These are phyloP conservation scores for Colletotrichum kahawae DNA, from an alignment of 2,329 filamentous ascomycete species.

Conservation along the genomic window DNA sequence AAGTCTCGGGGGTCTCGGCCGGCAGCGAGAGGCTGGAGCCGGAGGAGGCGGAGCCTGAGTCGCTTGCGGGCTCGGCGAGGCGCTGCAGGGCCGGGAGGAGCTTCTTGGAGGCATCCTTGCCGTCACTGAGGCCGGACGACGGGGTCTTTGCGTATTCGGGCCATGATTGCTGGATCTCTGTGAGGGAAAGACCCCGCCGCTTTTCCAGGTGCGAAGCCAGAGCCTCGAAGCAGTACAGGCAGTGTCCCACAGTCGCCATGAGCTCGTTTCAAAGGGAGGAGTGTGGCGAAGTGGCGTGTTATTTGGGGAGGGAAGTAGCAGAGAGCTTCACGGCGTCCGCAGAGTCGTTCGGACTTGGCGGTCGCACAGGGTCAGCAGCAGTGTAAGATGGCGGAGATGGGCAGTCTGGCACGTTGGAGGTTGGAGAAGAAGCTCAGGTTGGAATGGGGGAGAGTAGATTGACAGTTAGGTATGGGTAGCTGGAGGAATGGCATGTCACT, in stretches of 20 bases:
- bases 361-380: neutral
- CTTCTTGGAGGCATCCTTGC: constrained; percentile 34
- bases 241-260: constrained; percentile 89
- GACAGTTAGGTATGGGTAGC: neutral
- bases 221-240: constrained; percentile 90
- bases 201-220: constrained; percentile 77
- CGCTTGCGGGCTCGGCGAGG: constrained; percentile 35
- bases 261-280: constrained; percentile 9
- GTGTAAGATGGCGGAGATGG: neutral
- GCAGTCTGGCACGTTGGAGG: neutral
- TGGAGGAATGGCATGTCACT: neutral
- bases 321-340: constrained; percentile 10
- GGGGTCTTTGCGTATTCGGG: constrained; percentile 41
- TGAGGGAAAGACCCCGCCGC: constrained; percentile 70
- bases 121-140: constrained; percentile 13
- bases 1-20: constrained; percentile 48
- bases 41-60: constrained; percentile 36
- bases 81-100: constrained; percentile 47
- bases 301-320: neutral
- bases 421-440: neutral
- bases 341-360: neutral
- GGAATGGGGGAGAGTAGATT: neutral
- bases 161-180: constrained; percentile 72
- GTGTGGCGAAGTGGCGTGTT: neutral
- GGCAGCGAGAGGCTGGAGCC: constrained; percentile 41